Evolutionary conservation across 202 grass and related monocot species (phyloP).

Genomic region (Eragrostis tef): DNA sequence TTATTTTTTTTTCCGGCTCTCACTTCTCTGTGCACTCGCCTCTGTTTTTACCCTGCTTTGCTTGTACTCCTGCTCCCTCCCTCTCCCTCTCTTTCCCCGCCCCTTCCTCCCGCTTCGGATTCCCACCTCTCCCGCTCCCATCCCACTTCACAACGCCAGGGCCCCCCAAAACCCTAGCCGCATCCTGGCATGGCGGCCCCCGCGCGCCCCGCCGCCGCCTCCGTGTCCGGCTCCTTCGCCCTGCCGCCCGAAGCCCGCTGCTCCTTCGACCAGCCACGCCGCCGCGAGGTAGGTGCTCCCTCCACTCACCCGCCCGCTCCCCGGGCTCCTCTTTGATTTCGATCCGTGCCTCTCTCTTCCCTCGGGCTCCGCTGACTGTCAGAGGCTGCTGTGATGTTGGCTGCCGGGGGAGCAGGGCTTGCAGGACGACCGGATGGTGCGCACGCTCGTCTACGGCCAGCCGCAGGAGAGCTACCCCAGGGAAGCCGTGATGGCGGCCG

Average conservation of each 20-base stretch:
- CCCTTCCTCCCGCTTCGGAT: slow-evolving; percentile 45
- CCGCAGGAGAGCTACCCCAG: slow-evolving; percentile 61
- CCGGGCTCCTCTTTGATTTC: not conserved
- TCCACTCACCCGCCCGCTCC: not conserved
- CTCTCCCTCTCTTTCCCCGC: slow-evolving; percentile 26
- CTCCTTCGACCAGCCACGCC: slow-evolving; percentile 56
- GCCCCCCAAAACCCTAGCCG: slow-evolving; percentile 49
- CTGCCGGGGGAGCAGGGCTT: slow-evolving; percentile 44
- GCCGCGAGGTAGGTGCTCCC: slow-evolving; percentile 49
- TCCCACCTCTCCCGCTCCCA: not conserved
- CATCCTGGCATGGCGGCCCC: slow-evolving; percentile 48
- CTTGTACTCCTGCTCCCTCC: slow-evolving; percentile 6
- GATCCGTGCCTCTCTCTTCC: not conserved
- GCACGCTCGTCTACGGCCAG: slow-evolving; percentile 70
- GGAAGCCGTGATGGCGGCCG: slow-evolving; percentile 69
- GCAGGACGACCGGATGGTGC: slow-evolving; percentile 63
- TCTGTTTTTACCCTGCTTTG: not conserved
- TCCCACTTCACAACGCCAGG: not conserved
- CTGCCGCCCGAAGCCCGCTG: slow-evolving; percentile 56
- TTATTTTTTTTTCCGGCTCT: not conserved
- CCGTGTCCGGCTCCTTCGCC: slow-evolving; percentile 58
- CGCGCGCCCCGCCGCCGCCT: slow-evolving; percentile 56
- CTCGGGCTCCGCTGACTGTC: no score
- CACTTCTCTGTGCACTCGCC: not conserved
- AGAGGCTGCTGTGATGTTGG: no score